A percentile compares a stretch with the other conserved stretches of the same genome.
Evolutionary conservation across 148 eudicot genomes (phyloP).

Genomic region (Dianthus caryophyllus): DNA sequence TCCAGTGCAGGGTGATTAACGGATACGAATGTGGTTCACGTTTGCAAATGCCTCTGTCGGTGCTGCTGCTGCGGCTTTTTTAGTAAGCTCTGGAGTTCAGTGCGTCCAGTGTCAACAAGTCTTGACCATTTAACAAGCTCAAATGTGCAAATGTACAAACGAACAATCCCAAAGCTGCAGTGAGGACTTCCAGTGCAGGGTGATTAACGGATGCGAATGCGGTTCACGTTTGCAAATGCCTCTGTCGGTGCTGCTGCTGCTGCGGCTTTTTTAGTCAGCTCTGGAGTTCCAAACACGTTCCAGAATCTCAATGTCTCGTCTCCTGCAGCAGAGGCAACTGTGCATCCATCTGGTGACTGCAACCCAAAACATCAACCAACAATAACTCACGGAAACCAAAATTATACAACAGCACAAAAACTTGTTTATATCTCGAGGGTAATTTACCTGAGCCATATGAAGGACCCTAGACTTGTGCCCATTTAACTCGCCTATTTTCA

Average conservation of each 20-base stretch:
- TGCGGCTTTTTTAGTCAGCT: constrained; percentile 64
- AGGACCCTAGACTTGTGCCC: constrained; percentile 94
- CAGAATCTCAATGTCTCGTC: constrained; percentile 79
- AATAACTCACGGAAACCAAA: background rate
- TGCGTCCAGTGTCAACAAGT: too few relatives aligned
- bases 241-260: constrained; percentile 55
- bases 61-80: constrained; percentile 56
- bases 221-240: constrained; percentile 70
- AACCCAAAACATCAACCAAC: background rate
- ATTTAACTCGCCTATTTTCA: constrained; percentile 77
- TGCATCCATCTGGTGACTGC: constrained; percentile 92
- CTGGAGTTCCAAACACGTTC: constrained; percentile 90
- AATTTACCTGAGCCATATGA: constrained; percentile 71
- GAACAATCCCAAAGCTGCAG: background rate
- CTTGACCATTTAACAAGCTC: too few relatives aligned
- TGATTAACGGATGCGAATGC: constrained; percentile 69
- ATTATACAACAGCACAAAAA: background rate
- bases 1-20: constrained; percentile 26
- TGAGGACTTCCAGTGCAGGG: background rate
- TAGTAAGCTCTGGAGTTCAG: constrained; percentile 78
- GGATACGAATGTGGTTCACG: constrained; percentile 71
- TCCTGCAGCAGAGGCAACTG: constrained; percentile 91
- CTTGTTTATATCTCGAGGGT: background rate
- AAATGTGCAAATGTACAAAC: constrained; percentile 16
- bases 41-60: constrained; percentile 65